Base-by-base conservation (phyloP, 495 filamentous ascomycete genomes). In the Aspergillus biplanus region DNA sequence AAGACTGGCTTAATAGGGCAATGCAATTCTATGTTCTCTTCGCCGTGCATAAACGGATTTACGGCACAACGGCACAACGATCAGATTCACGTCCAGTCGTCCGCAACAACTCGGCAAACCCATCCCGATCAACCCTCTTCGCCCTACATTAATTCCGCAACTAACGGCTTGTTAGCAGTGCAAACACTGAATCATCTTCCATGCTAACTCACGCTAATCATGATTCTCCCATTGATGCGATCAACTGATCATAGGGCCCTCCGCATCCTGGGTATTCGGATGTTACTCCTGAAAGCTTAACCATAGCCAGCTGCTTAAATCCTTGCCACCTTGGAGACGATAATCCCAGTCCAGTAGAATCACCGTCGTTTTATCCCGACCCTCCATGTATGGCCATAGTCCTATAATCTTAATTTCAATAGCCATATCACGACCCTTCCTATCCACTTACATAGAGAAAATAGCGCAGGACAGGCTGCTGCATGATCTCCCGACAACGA, bases 61-160 rank as follows among this genome's bases (percentile, higher is more conserved):
- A 62, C 66, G 66, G 66, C 66, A 68, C 57, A 63, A 62, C 66
- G 66, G 66, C 66, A 68, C 57, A 63, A 68, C 33, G 12, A 34
- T 61, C 54, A 53, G 53, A n/a, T 35, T 46, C 37, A 33, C 15
- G 2, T 27, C 1, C 21, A 34, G 12, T 16, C 21, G n/a, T 44
- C 55, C 55, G 44, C 33, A 18, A 18, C 53, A 7, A 37, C 27
- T 64, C 67, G 67, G 67, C 67, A 69, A 62, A 61, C 21, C 31
- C 55, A 59, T 66, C 61, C 67, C 67, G 67, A 69, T 21, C n/a
- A 44, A 44, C 8, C 3, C 8, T 15, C 5, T 44, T 4, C 8
- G 39, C 39, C 39, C n/a, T 44, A 15, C 8, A 11, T 15, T 44
- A 11, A 13, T 44, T 44, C 39, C 39, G 39, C 39, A 44, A 13